A percentile compares a stretch with the other conserved stretches of the same genome.
Evolutionary conservation across 176 grass and related monocot genomes (phyloP).

Genomic region (Olyra latifolia): DNA sequence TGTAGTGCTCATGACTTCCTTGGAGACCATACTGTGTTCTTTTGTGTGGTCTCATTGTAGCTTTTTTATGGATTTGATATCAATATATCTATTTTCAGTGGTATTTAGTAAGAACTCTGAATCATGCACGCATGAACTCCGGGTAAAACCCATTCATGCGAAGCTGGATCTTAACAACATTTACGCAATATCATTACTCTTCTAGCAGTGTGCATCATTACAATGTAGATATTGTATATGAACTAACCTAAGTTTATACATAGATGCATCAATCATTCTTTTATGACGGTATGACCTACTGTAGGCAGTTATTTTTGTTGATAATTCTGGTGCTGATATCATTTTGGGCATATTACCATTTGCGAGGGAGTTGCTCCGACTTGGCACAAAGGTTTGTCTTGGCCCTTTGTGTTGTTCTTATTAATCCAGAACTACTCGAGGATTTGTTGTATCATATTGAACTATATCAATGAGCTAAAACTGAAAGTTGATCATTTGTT

Average conservation of each 20-base stretch:
- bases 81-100: not conserved
- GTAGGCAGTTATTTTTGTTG: constrained; percentile 97
- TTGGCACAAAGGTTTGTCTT: constrained; percentile 79
- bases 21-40: too few relatives aligned
- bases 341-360: constrained; percentile 94
- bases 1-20: too few relatives aligned
- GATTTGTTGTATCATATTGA: too few relatives aligned
- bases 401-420: not conserved
- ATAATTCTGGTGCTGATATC: constrained; percentile 98
- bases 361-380: constrained; percentile 89
- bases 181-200: not conserved
- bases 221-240: not conserved
- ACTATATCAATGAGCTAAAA: too few relatives aligned
- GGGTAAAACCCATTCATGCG: not conserved
- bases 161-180: not conserved
- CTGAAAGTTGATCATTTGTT: not conserved
- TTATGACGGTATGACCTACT: constrained; percentile 4
- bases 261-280: constrained; percentile 31
- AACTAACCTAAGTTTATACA: constrained; percentile 8
- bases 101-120: not conserved
- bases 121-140: constrained; percentile 9
- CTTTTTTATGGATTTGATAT: not conserved
- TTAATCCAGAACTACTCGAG: not conserved
- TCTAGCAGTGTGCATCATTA: not conserved
- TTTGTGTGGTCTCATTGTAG: not conserved